Base-by-base conservation (phyloP, 75 land plant genomes). In the Selaginella moellendorffii region DNA sequence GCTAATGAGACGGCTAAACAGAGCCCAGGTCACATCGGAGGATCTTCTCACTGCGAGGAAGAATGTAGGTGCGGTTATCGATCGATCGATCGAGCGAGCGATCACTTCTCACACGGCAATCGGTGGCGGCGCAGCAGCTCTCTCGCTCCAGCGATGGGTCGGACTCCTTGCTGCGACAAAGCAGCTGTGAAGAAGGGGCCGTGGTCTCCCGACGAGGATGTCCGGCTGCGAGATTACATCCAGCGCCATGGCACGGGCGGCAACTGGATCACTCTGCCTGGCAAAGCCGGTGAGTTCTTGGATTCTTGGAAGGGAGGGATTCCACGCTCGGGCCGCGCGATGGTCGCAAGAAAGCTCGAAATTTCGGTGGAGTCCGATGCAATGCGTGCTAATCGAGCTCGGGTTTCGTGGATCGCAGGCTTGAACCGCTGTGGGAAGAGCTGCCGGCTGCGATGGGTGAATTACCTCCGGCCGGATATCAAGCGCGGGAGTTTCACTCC, bases 181-280 rank as follows among this genome's bases (percentile, higher is more conserved):
- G 75, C 72, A 10, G 79, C 72, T 54, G 85, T 82, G 61, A 82
- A 82, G 77, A 82, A 76, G 36, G 85, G 85, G 19, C 83, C 83
- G 25, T 82, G 85, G 85, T 76, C 85, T 0, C 83, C 82, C 22
- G 85, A 82, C 29, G 85, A 82, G 26, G 85, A 82, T 61, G 77
- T 73, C 0, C 79, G 65, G 26, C 82, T 82, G 28, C 76, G 76
- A 53, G 69, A 65, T 25, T 82, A 73, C 31, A 31, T n/a, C 10
- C 82, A 80, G 42, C 1, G 76, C 23, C 31, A 82, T 71, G 82
- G 77, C 0, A 80, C 80, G 60, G 85, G 82, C 22, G 80, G 83
- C 54, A 76, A 74, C 25, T 76, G 78, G 78, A 76, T 76, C 31
- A 58, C 78, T 63, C 31, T 80, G 19, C 82, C 82, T 20, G 76